Evolutionary conservation across 257 asterid species (phyloP).

Genomic region (Solanum pimpinellifolium): DNA sequence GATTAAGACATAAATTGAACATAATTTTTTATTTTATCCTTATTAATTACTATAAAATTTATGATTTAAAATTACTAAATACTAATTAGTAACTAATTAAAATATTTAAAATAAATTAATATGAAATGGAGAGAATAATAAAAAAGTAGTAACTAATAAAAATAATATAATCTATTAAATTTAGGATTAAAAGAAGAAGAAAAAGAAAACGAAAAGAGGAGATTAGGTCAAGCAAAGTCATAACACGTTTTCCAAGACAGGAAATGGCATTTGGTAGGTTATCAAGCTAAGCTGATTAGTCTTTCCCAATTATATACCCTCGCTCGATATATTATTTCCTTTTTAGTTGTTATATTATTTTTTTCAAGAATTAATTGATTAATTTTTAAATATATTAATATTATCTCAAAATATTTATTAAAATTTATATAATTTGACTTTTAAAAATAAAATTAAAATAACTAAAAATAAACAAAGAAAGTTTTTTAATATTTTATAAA

Average conservation of each 20-base stretch:
- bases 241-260: not conserved
- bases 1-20: too few relatives aligned
- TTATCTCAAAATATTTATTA: not conserved
- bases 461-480: not conserved
- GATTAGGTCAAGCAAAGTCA: not conserved
- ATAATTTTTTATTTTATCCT: too few relatives aligned
- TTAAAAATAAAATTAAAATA: not conserved
- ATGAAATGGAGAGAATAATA: not conserved
- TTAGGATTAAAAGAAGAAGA: not conserved
- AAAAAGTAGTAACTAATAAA: not conserved
- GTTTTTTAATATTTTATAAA: not conserved
- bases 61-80: too few relatives aligned
- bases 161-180: not conserved
- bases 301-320: not conserved
- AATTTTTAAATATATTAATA: not conserved
- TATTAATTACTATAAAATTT: too few relatives aligned
- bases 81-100: too few relatives aligned
- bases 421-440: not conserved
- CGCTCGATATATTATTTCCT: rapidly evolving
- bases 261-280: not conserved
- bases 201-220: not conserved
- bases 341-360: not conserved
- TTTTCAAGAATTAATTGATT: not conserved
- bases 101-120: too few relatives aligned
- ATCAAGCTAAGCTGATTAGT: not conserved